A percentile compares a stretch with the other conserved stretches of the same genome.
phyloP scores from a whole-genome alignment of 768 basidiomycete species.

The Hygrocybe punicea region DNA sequence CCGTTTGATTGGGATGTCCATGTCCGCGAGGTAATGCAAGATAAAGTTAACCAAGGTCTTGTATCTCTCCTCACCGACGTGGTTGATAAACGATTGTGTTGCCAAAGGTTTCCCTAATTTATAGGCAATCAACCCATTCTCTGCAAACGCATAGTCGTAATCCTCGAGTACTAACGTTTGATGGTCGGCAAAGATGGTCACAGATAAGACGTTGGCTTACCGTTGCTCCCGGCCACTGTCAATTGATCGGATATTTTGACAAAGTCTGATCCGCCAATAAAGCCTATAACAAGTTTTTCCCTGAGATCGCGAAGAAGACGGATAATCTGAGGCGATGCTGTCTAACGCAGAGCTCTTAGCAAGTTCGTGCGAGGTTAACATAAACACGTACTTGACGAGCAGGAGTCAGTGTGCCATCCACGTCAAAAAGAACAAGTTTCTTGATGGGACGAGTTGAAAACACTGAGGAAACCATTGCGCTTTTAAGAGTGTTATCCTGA shows the following conservation, averaged over 20 bases:
- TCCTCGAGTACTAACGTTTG: constrained; percentile 57
- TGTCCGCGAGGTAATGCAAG: constrained; percentile 86
- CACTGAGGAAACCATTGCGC: constrained; percentile 50
- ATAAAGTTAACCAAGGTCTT: constrained; percentile 90
- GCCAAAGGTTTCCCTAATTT: constrained; percentile 71
- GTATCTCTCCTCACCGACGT: constrained; percentile 88
- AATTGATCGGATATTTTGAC: constrained; percentile 89
- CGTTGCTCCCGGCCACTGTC: constrained; percentile 47
- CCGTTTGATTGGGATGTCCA: constrained; percentile 95
- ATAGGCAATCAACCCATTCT: constrained; percentile 92
- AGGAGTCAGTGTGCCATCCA: constrained; percentile 70
- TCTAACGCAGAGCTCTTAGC: constrained; percentile 36
- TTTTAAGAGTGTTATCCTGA: too few species aligned
- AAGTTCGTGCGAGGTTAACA: background rate
- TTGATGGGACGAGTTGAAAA: constrained; percentile 62
- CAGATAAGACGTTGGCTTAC: constrained; percentile 37
- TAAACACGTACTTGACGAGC: constrained; percentile 58
- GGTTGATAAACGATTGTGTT: constrained; percentile 85
- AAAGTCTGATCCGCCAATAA: constrained; percentile 92
- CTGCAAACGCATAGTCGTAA: constrained; percentile 90
- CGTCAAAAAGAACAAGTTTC: constrained; percentile 77
- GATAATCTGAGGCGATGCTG: constrained; percentile 64
- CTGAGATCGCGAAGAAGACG: constrained; percentile 63
- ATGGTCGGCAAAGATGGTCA: constrained; percentile 2
- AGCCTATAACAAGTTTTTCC: constrained; percentile 75